Base-by-base conservation (phyloP, 2,329 filamentous ascomycete genomes). In the Penicillium digitatum region DNA sequence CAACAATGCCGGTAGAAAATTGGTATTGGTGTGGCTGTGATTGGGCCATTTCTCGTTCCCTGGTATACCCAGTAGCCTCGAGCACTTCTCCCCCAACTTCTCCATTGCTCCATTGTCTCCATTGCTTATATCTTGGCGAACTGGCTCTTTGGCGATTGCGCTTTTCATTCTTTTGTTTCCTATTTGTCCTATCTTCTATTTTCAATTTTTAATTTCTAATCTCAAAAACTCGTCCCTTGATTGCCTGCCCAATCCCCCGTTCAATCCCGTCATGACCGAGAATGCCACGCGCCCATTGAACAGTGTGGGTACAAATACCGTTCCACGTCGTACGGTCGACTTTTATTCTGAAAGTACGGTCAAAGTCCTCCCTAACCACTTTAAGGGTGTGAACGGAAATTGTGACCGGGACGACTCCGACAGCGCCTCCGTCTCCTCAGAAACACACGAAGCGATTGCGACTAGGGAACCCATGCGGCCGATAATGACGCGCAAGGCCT, bases 401-500 rank as follows among this genome's bases (percentile, higher is more conserved):
- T 42, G 47, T 11, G 38, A 49, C 5, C 51, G 55, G 22, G 52
- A 55, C 35, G 61, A 65, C 62, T 70, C 67, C 49, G 69, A 72
- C 62, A 61, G 63, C 42, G 63, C 68, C 52, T 61, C 65, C 24
- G 69, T 72, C 35, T 63, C 64, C 45, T 63, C 52, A 39, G 65
- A 44, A 57, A 45, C 50, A 26, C 26, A 40, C 37, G 48, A 47
- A 26, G 20, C 26, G 26, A 61, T 59, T 47, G 46, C 48, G 22
- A 54, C 34, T 6, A 45, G 18, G 22, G 27, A 53, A 48, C 24
- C 27, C 35, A 46, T 48, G 31, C 61, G 56, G 16, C 61, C 61
- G 16, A 55, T 26, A 40, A 65, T 65, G 62, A 39, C 61, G 44
- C 62, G 62, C 48, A 79, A 79, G 59, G 56, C 72, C 6, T 79